These are phyloP conservation scores for Penicillium antarcticum DNA, from an alignment of 495 filamentous ascomycete species.

Conservation along the genomic window DNA sequence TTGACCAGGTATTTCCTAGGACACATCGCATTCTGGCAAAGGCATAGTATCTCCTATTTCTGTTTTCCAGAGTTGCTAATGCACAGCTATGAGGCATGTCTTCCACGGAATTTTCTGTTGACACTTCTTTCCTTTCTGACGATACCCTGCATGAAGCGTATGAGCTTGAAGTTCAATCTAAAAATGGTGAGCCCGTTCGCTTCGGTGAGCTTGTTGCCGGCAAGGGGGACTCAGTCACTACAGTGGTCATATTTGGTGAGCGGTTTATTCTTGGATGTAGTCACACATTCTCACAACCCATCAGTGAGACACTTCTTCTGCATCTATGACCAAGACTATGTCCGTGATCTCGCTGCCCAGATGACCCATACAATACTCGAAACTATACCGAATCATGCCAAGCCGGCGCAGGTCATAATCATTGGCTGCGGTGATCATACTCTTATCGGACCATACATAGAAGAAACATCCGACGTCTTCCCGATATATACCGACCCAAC, in stretches of 20 bases:
- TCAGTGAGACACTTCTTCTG: constrained; percentile 29
- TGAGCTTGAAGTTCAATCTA: constrained; percentile 17
- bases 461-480: constrained; percentile 14
- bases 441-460: constrained; percentile 19
- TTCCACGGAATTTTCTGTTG: too few relatives aligned
- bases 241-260: constrained; percentile 19
- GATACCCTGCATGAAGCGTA: constrained; percentile 31
- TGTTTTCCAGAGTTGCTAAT: too few relatives aligned
- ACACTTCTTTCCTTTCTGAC: constrained; percentile 5
- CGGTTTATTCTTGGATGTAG: not conserved
- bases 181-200: constrained; percentile 12
- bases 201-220: constrained; percentile 24
- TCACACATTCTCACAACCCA: not conserved
- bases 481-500: constrained; percentile 23
- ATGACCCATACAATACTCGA: constrained; percentile 17
- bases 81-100: too few relatives aligned
- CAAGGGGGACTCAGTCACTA: constrained; percentile 22
- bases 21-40: too few relatives aligned
- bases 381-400: constrained; percentile 9
- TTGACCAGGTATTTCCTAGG: too few relatives aligned
- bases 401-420: constrained; percentile 25
- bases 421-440: constrained; percentile 24
- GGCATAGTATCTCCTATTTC: too few relatives aligned
- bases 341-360: constrained; percentile 13
- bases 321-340: constrained; percentile 26